Conservation (phyloP, 768 basidiomycete species). For the Auriscalpium vulgare region DNA sequence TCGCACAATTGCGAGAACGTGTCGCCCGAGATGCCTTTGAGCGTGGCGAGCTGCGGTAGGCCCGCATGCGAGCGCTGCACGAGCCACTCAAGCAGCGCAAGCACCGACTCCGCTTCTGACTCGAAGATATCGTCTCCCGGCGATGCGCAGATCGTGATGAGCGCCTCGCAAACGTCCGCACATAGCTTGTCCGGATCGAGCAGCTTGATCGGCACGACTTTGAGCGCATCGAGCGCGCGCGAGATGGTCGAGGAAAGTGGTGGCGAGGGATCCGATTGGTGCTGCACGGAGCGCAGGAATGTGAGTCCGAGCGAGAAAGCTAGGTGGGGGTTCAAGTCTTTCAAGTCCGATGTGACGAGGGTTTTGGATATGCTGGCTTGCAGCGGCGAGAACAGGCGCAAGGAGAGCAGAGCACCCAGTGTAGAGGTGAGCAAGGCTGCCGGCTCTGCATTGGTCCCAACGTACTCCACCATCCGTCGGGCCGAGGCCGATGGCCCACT, state of each 20-base stretch:
- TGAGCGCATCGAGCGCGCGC: conserved; percentile 8
- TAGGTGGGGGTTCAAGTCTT: not conserved
- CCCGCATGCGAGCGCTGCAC: conserved; percentile 26
- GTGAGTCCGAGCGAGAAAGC: conserved; percentile 18
- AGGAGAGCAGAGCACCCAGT: conserved; percentile 40
- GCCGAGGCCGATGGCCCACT: conserved; percentile 30
- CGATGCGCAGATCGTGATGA: conserved; percentile 20
- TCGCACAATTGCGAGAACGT: conserved; percentile 41
- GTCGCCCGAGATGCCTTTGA: conserved; percentile 41
- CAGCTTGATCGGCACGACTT: conserved; percentile 4
- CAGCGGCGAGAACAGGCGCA: conserved; percentile 36
- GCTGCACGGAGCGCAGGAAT: conserved; percentile 20
- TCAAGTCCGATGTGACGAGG: conserved; percentile 19
- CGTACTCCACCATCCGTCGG: conserved; percentile 35
- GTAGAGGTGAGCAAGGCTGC: conserved; percentile 32
- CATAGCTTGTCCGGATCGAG: conserved; percentile 15
- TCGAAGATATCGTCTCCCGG: conserved; percentile 3
- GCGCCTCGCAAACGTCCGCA: conserved; percentile 31
- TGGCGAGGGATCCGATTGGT: conserved; percentile 9
- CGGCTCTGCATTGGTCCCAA: conserved; percentile 38
- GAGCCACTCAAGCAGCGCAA: conserved; percentile 53
- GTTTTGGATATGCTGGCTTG: conserved; percentile 34
- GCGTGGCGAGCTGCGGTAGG: conserved; percentile 34
- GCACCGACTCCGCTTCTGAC: conserved; percentile 26
- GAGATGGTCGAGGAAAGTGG: conserved; percentile 15